phyloP scores from a whole-genome alignment of 768 basidiomycete genomes.

The Erythrobasidium yunnanense region DNA sequence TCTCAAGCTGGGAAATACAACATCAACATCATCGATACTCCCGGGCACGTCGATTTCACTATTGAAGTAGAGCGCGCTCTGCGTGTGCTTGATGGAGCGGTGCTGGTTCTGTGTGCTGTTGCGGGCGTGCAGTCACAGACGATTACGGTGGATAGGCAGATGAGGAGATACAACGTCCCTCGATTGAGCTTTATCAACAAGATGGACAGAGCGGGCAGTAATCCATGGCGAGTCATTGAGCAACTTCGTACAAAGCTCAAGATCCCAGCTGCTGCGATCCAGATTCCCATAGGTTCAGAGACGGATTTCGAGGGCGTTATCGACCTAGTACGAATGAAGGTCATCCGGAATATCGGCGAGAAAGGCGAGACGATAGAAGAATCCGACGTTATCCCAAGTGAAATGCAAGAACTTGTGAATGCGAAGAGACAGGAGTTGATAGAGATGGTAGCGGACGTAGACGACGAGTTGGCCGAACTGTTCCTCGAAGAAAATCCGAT shows the following conservation, averaged over 20 bases:
- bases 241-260: slow-evolving; percentile 85
- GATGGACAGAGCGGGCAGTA: slow-evolving; percentile 96
- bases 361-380: slow-evolving; percentile 76
- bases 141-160: slow-evolving; percentile 96
- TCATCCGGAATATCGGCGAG: slow-evolving; percentile 82
- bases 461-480: slow-evolving; percentile 85
- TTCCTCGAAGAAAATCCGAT: slow-evolving; percentile 75
- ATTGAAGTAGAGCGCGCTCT: slow-evolving; percentile 97
- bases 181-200: slow-evolving; percentile 95
- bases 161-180: slow-evolving; percentile 92
- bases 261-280: slow-evolving; percentile 86
- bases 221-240: slow-evolving; percentile 85
- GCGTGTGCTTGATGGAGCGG: slow-evolving; percentile 89
- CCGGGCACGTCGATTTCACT: slow-evolving; percentile 98
- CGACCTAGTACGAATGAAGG: slow-evolving; percentile 86
- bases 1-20: slow-evolving; percentile 67
- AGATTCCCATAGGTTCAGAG: slow-evolving; percentile 86
- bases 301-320: slow-evolving; percentile 80
- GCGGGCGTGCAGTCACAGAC: slow-evolving; percentile 98
- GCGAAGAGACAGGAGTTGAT: slow-evolving; percentile 82
- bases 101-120: slow-evolving; percentile 91
- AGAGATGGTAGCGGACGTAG: slow-evolving; percentile 89
- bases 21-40: slow-evolving; percentile 97
- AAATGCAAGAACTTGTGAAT: slow-evolving; percentile 61
- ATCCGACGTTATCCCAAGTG: slow-evolving; percentile 74